Conservation (phyloP, 73 alveolate species). For the Blepharisma stoltei region DNA sequence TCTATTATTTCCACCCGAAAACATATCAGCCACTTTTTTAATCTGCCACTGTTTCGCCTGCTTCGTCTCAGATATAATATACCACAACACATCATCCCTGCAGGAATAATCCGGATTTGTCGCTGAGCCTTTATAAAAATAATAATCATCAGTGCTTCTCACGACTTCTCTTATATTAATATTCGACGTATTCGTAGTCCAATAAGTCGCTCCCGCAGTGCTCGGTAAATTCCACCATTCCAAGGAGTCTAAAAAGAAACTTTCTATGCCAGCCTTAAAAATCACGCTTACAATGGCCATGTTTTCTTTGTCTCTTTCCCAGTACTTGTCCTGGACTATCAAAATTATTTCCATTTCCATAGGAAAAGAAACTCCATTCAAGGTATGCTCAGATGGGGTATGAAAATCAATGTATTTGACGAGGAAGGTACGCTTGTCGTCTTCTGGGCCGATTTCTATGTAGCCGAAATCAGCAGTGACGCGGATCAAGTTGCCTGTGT, state of each 20-base stretch:
- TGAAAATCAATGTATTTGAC: slow-evolving; percentile 20
- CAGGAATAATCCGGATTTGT: slow-evolving; percentile 2
- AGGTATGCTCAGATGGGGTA: slow-evolving; percentile 21
- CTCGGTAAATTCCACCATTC: background rate
- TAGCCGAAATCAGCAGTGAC: background rate
- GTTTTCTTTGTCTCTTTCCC: slow-evolving; percentile 24
- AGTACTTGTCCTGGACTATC: slow-evolving; percentile 5
- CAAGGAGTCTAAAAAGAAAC: background rate
- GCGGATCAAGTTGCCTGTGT: slow-evolving; percentile 10
- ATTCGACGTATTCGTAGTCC: slow-evolving; percentile 10
- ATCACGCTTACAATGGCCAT: slow-evolving; percentile 23
- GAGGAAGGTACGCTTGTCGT: background rate
- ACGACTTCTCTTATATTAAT: slow-evolving; percentile 5
- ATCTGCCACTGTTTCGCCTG: slow-evolving; percentile 18
- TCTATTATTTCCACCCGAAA: background rate
- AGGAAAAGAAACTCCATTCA: background rate
- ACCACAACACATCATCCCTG: background rate
- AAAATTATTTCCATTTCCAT: slow-evolving; percentile 25
- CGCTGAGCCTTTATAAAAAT: background rate
- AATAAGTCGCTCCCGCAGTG: background rate
- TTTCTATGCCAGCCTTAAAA: slow-evolving; percentile 11
- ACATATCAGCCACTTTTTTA: background rate
- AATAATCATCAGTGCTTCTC: slow-evolving; percentile 2
- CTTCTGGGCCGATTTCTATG: background rate
- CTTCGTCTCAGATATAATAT: background rate